Percentiles rank a stretch among this genome's conserved stretches.
These are phyloP conservation scores for Ustilago nuda DNA, from an alignment of 1,284 basidiomycete genomes.

Conservation along the genomic window DNA sequence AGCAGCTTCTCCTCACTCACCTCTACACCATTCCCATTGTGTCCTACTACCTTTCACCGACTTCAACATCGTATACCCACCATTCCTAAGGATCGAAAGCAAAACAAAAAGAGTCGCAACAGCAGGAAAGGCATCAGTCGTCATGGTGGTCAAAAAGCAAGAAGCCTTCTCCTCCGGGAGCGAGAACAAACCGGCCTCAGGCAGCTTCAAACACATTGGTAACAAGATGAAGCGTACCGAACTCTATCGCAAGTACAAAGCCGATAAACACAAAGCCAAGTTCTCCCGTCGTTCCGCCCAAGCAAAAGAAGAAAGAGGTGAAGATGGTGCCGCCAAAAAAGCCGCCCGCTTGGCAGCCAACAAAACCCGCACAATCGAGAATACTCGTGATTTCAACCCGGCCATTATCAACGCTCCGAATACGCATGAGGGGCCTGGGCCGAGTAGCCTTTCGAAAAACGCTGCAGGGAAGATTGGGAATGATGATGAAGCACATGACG, in stretches of 20 bases:
- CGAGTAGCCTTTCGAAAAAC: slow-evolving; percentile 49
- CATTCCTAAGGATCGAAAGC: not conserved
- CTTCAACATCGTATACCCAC: not conserved
- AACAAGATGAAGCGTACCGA: slow-evolving; percentile 70
- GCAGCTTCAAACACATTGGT: slow-evolving; percentile 64
- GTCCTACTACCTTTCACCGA: not conserved
- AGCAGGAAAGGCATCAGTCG: not conserved
- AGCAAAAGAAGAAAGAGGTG: slow-evolving; percentile 71
- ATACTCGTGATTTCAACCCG: slow-evolving; percentile 88
- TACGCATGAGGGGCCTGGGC: slow-evolving; percentile 70
- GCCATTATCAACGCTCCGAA: slow-evolving; percentile 73
- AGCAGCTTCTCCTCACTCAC: not conserved
- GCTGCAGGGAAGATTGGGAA: slow-evolving; percentile 8
- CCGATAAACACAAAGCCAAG: slow-evolving; percentile 83
- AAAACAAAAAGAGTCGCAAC: not conserved
- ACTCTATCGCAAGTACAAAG: slow-evolving; percentile 76
- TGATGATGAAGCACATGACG: slow-evolving; percentile 16
- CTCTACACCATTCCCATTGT: not conserved
- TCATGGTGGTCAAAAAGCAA: slow-evolving; percentile 24
- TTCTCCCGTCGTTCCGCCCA: slow-evolving; percentile 80
- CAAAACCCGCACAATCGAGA: slow-evolving; percentile 91
- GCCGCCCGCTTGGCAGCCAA: slow-evolving; percentile 79
- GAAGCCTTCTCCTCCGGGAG: slow-evolving; percentile 15
- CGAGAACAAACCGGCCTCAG: slow-evolving; percentile 30
- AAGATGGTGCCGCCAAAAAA: slow-evolving; percentile 80